Evolutionary conservation across 768 basidiomycete species (phyloP), one percentile per base, ranked within the genome.

Genomic region (Gautieria morchelliformis): DNA sequence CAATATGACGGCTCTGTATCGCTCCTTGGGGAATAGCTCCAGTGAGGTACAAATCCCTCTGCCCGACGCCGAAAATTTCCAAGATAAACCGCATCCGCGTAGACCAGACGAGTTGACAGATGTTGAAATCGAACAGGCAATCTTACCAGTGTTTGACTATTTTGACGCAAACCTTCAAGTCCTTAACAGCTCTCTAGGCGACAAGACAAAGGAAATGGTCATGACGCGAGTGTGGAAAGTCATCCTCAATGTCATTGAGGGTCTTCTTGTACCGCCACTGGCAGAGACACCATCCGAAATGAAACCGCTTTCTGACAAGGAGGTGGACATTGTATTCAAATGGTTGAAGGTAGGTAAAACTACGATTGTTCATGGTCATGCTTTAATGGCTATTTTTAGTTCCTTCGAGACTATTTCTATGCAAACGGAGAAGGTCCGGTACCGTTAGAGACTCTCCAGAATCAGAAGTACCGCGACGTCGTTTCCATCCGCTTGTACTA

Each of bases 301-400:
- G 91, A 87, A 89, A 63, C 87, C 93, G 1, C 69, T 99, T 66
- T 85, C 79, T 27, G 96, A 98, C 65, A 94, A 95, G 71, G 96
- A 97, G 72, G 89, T 98, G 39, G 96, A 98, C 67, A 87, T 97
- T 59, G 95, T 94, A n/a, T 92, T 97, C 75, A 95, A 93, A 68
- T 97, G 96, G 92, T 69, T 98, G 54, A 94, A 93, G 83, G 93
- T 89, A 10, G 42, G 20, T 7, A 44, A 3, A 10, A 17, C 15
- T 33, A 45, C 41, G 5, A 7, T 5, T 5, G n/a, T 14, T 9
- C 44, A 27, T 40, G 46, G 30, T 58, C 17, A 32, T 7, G 27
- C 12, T 20, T 6, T 17, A 52, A 7, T 60, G 4, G 20, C n/a
- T 41, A 20, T 39, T 5, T 35, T 1, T 59, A 95, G 91, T 97